Conservation (phyloP, 2,329 filamentous ascomycete genomes). For the Pseudogymnoascus sp. region DNA sequence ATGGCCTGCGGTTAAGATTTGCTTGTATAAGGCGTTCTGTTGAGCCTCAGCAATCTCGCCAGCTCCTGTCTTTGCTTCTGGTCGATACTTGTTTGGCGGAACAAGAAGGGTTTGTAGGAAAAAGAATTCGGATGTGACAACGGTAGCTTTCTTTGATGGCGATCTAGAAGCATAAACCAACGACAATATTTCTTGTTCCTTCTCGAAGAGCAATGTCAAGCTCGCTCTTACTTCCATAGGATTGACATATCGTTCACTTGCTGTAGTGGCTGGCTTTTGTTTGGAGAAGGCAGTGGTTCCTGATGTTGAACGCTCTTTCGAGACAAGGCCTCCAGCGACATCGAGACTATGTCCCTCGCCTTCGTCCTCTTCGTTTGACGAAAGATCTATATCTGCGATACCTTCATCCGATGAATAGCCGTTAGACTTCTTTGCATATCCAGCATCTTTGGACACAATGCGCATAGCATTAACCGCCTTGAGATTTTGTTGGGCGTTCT, state of each 20-base stretch:
- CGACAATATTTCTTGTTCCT: slow-evolving; percentile 74
- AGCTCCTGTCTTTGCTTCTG: slow-evolving; percentile 73
- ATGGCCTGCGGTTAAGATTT: slow-evolving; percentile 68
- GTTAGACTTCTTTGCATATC: slow-evolving; percentile 31
- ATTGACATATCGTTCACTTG: slow-evolving; percentile 65
- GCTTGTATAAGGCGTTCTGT: slow-evolving; percentile 81
- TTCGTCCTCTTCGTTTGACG: slow-evolving; percentile 38
- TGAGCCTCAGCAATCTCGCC: slow-evolving; percentile 78
- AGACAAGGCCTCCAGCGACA: slow-evolving; percentile 48
- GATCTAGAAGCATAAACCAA: slow-evolving; percentile 74
- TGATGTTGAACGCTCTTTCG: slow-evolving; percentile 25
- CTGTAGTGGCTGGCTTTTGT: slow-evolving; percentile 31
- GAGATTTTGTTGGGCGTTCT: slow-evolving; percentile 63
- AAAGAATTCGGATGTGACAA: slow-evolving; percentile 80
- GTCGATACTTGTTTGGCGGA: slow-evolving; percentile 84
- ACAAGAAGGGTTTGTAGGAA: slow-evolving; percentile 82
- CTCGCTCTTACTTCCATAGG: slow-evolving; percentile 76
- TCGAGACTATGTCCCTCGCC: slow-evolving; percentile 40
- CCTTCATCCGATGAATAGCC: slow-evolving; percentile 52
- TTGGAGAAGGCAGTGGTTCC: slow-evolving; percentile 29
- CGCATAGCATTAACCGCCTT: slow-evolving; percentile 31
- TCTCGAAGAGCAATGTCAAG: slow-evolving; percentile 71
- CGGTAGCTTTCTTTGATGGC: slow-evolving; percentile 43
- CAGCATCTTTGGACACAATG: slow-evolving; percentile 31
- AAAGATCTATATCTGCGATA: slow-evolving; percentile 55